Evolutionary conservation across 768 basidiomycete species (phyloP).

Genomic region (Pleurotus sapidus): DNA sequence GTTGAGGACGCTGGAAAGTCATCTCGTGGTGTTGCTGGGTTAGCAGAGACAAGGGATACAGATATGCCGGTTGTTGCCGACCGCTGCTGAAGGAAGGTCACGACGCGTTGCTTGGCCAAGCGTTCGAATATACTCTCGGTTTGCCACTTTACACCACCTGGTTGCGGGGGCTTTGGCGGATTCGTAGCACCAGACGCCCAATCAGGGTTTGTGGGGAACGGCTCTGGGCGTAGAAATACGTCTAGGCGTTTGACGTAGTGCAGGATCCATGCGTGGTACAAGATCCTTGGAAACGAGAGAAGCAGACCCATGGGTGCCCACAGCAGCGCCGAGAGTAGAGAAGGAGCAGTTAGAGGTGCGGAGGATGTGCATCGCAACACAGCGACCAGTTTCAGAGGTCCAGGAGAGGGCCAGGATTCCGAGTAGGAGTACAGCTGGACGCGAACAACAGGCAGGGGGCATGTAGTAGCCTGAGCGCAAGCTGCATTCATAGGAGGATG

Average conservation of each 20-base stretch:
- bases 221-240: conserved; percentile 60
- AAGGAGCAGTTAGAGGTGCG: conserved; percentile 35
- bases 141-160: conserved; percentile 35
- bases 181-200: conserved; percentile 23
- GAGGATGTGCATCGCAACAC: conserved; percentile 34
- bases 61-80: conserved; percentile 28
- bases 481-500: conserved; percentile 23
- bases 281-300: conserved; percentile 55
- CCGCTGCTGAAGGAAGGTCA: conserved; percentile 31
- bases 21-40: conserved; percentile 25
- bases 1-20: conserved; percentile 12
- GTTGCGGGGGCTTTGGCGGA: neutral
- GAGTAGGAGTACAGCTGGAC: conserved; percentile 30
- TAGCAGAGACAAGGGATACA: conserved; percentile 37
- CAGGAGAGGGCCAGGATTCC: conserved; percentile 10
- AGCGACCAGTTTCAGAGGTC: conserved; percentile 52
- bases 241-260: conserved; percentile 58
- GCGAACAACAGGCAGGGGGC: conserved; percentile 33
- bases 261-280: conserved; percentile 56
- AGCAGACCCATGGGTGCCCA: conserved; percentile 51
- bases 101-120: conserved; percentile 28
- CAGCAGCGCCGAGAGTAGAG: conserved; percentile 35
- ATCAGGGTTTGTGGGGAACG: conserved; percentile 27
- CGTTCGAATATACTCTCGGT: conserved; percentile 27
- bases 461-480: too few species aligned